Percentiles rank a stretch among this genome's conserved stretches.
These are phyloP conservation scores for Hypocreales sp. DNA, from an alignment of 2,329 filamentous ascomycete genomes.

Conservation along the genomic window DNA sequence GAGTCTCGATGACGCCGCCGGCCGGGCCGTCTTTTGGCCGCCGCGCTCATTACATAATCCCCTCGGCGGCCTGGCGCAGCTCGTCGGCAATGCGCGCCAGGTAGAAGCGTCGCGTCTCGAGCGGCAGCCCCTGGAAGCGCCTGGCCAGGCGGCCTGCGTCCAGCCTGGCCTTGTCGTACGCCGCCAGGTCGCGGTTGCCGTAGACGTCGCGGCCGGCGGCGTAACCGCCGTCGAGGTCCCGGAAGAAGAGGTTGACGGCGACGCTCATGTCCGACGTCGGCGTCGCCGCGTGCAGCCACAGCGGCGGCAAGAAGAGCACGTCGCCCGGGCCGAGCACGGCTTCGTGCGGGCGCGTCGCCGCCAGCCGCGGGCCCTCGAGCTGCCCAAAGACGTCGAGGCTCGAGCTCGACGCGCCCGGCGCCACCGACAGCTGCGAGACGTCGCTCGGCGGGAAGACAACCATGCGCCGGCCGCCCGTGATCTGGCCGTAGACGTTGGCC, in stretches of 20 bases:
- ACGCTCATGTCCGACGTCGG: conserved; percentile 47
- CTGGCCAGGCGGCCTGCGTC: conserved; percentile 53
- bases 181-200: conserved; percentile 70
- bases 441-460: conserved; percentile 68
- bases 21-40: neutral
- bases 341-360: conserved; percentile 47
- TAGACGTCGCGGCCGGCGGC: conserved; percentile 70
- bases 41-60: no score
- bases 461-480: conserved; percentile 57
- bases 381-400: conserved; percentile 53
- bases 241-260: conserved; percentile 84
- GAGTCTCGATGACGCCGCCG: neutral
- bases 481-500: conserved; percentile 74
- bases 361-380: conserved; percentile 22
- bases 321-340: conserved; percentile 55
- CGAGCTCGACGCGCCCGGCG: conserved; percentile 67
- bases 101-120: conserved; percentile 60
- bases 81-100: conserved; percentile 56
- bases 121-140: conserved; percentile 48
- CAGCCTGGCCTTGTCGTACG: conserved; percentile 66
- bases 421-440: conserved; percentile 52
- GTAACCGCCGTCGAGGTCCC: conserved; percentile 51
- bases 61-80: conserved; percentile 24
- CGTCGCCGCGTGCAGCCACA: conserved; percentile 69
- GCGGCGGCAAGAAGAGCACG: conserved; percentile 62